Percentiles rank a stretch among this genome's conserved stretches.
These are phyloP conservation scores for Croton setiger DNA, from an alignment of 441 rosid genomes.

Conservation along the genomic window DNA sequence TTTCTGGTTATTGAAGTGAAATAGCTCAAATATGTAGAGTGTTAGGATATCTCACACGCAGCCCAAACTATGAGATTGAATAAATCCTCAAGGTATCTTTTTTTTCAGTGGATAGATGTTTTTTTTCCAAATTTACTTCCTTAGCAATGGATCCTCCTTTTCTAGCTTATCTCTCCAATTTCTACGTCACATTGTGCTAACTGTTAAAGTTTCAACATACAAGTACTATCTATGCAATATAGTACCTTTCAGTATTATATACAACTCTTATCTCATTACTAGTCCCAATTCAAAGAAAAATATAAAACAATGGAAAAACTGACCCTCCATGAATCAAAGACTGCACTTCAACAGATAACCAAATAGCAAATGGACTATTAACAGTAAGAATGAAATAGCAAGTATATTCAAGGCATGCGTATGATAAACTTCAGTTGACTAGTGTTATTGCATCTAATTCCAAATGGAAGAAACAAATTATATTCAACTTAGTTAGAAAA, in stretches of 20 bases:
- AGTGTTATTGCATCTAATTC: neutral
- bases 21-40: neutral
- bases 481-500: neutral
- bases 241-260: neutral
- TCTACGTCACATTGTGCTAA: neutral
- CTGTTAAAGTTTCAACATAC: no score
- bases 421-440: neutral
- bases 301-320: neutral
- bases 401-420: neutral
- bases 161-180: neutral
- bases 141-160: neutral
- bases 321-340: neutral
- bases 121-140: neutral
- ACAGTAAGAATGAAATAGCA: neutral
- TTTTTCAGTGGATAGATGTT: neutral
- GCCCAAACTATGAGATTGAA: no score
- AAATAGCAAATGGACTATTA: neutral
- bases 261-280: neutral
- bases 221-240: neutral
- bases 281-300: neutral
- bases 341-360: neutral
- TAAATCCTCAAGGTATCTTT: no score
- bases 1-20: neutral
- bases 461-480: neutral
- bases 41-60: neutral